Conservation (phyloP, 345 rosid species). For the Syzygium jambos region DNA sequence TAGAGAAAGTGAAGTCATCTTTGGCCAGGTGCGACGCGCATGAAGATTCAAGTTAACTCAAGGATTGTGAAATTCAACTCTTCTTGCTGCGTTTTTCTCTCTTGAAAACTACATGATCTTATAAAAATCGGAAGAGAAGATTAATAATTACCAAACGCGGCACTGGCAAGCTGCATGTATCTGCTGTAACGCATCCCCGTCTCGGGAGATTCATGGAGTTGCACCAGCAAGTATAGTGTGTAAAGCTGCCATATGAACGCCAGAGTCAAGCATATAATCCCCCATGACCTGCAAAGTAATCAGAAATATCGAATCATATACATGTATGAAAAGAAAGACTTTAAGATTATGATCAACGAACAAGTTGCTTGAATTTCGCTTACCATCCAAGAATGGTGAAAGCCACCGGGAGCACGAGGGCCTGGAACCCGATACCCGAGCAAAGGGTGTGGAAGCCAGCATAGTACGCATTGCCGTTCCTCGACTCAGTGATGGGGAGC, state of each 20-base stretch:
- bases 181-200: conserved; percentile 9
- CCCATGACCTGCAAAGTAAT: conserved; percentile 9
- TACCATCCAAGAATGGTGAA: conserved; percentile 83
- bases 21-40: not conserved
- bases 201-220: conserved; percentile 12
- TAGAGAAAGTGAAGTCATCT: not conserved
- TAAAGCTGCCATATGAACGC: conserved; percentile 16
- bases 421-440: conserved; percentile 79
- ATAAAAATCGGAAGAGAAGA: not conserved
- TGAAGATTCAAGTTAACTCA: not conserved
- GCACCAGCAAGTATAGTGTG: conserved; percentile 13
- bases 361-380: not conserved
- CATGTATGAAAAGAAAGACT: not conserved
- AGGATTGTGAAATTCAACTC: not conserved
- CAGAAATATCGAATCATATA: not conserved
- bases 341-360: not conserved
- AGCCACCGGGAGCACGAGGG: conserved; percentile 87
- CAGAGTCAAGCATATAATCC: conserved; percentile 2
- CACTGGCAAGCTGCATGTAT: conserved; percentile 10
- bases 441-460: conserved; percentile 83
- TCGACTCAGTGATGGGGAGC: conserved; percentile 90
- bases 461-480: conserved; percentile 70
- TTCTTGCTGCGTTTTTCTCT: not conserved
- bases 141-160: conserved; percentile 6
- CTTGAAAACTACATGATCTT: no score